phyloP scores from a whole-genome alignment of 106 monocot species.

The Dendrobium officinale region DNA sequence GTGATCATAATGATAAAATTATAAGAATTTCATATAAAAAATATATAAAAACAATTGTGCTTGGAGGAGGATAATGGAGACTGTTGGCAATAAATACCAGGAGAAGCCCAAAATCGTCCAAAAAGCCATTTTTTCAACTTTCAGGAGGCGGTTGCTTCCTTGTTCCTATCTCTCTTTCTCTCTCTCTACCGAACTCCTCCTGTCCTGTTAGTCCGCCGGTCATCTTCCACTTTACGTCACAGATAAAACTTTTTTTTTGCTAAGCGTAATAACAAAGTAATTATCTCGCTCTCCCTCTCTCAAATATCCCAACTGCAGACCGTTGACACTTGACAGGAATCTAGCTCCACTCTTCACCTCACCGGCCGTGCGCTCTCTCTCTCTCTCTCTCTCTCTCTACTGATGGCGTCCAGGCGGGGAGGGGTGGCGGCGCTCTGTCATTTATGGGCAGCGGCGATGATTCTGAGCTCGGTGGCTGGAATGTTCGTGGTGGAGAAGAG shows the following conservation, averaged over 20 bases:
- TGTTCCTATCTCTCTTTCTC: not conserved
- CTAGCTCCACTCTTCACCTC: not conserved
- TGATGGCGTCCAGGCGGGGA: conserved; percentile 13
- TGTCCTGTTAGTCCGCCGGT: not conserved
- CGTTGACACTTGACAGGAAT: conserved; percentile 5
- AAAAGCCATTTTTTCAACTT: not conserved
- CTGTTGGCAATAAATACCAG: not conserved
- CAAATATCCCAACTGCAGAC: conserved; percentile 1
- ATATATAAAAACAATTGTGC: too few species aligned
- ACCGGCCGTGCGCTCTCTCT: conserved; percentile 2
- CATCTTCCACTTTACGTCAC: not conserved
- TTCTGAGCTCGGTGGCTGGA: conserved; percentile 12
- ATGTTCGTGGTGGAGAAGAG: conserved; percentile 82
- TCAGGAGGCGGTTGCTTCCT: not conserved
- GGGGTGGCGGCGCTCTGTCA: not conserved
- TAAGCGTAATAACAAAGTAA: conserved; percentile 1
- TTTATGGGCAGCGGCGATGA: not conserved
- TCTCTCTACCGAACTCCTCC: not conserved
- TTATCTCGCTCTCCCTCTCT: conserved; percentile 1
- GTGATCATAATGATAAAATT: too few species aligned
- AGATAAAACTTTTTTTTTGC: not conserved
- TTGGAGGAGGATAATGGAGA: not conserved
- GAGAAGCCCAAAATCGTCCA: not conserved
- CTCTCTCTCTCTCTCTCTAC: not conserved
- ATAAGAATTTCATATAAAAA: too few species aligned